Evolutionary conservation across 257 asterid genomes (phyloP).

Genomic region (Solanum sitiens): DNA sequence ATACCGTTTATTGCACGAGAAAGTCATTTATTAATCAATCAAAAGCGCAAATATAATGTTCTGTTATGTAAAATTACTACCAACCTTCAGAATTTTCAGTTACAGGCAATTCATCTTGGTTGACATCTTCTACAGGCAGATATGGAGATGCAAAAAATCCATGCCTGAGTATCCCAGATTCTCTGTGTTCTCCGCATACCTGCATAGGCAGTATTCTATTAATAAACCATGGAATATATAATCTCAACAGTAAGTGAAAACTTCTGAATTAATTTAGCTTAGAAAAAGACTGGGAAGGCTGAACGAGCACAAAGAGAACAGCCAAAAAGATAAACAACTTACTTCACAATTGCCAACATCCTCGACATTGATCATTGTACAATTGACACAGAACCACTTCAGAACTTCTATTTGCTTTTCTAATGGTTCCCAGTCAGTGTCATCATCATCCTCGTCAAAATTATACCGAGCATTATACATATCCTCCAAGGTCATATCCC

Average conservation of each 20-base stretch:
- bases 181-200: slow-evolving; percentile 85
- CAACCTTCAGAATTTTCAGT: slow-evolving; percentile 44
- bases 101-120: slow-evolving; percentile 22
- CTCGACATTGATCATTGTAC: slow-evolving; percentile 70
- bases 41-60: background rate
- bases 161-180: slow-evolving; percentile 73
- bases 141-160: slow-evolving; percentile 65
- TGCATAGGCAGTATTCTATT: slow-evolving; percentile 13
- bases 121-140: slow-evolving; percentile 23
- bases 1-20: background rate
- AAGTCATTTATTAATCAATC: background rate
- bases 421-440: slow-evolving; percentile 55
- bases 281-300: background rate
- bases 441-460: slow-evolving; percentile 66
- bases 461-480: slow-evolving; percentile 49
- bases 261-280: background rate
- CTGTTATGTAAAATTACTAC: background rate
- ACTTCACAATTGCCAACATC: slow-evolving; percentile 54
- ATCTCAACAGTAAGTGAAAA: background rate
- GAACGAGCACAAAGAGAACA: background rate
- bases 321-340: slow-evolving; percentile 7
- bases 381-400: slow-evolving; percentile 92
- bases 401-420: slow-evolving; percentile 24
- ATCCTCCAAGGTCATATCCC: slow-evolving; percentile 62
- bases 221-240: background rate